Evolutionary conservation across 2,329 filamentous ascomycete genomes (phyloP), one percentile per base, ranked within the genome.

Genomic region (Chaetomium olivaceum): DNA sequence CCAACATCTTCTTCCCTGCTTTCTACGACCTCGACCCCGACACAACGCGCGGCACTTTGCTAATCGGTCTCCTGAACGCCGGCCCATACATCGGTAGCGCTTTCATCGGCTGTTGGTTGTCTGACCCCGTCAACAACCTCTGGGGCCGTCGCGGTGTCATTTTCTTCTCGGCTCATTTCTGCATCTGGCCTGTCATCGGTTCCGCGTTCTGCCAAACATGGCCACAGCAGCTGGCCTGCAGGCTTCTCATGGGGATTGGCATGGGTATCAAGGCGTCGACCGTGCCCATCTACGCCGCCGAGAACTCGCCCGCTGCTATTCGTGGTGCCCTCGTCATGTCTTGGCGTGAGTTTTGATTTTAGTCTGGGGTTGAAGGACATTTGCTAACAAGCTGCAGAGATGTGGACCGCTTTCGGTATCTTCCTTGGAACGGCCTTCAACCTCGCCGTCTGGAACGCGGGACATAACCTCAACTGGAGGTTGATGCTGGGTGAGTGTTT

Each of bases 301-400:
- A 93, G 76, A 91, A 87, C 64, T 85, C 88, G 0, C 90, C 90
- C 0, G 87, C 89, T 1, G 76, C 81, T 1, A 88, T 92, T 62
- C 86, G 90, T 74, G 90, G 90, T 69, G 90, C 89, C 8, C 81
- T 95, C 21, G 90, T 93, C 68, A 94, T 94, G 91, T 88, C 88
- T 68, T 94, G 91, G 91, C 89, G 74, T 73, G 68, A 71, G 71
- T 75, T 64, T 57, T 48, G 33, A 50, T 7, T 29, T 52, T 8
- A 19, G 11, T 31, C 4, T 25, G 3, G 8, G 2, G n/a, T 16
- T 55, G 12, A 14, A 14, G 11, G 27, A 12, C n/a, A n/a, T 23
- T 8, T 3, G 39, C 62, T 69, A 58, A 68, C 63, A 12, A 54
- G 14, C 11, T 27, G 1, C 79, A 93, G 77, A 73, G 39, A 80